Percentiles rank a stretch among this genome's conserved stretches.
Conservation (phyloP, 352 stramenopile species). For the Phytophthora sojae region DNA sequence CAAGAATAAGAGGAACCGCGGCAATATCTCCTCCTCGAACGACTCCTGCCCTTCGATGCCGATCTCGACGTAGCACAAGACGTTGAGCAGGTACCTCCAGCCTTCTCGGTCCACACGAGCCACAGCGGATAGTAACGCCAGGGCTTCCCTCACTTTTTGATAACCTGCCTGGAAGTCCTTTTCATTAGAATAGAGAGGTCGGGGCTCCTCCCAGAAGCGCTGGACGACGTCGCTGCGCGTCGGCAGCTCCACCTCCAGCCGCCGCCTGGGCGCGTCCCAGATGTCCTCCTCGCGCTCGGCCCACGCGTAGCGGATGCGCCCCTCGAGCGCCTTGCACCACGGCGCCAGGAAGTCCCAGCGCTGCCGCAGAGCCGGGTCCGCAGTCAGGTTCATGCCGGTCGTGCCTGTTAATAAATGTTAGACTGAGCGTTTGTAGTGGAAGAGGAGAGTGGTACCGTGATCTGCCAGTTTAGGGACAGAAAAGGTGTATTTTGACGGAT, state of each 20-base stretch:
- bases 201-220: not conserved
- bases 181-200: conserved; percentile 18
- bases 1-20: conserved; percentile 9
- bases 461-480: not conserved
- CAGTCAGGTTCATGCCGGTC: conserved; percentile 6
- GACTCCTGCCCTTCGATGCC: conserved; percentile 18
- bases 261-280: conserved; percentile 19
- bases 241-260: conserved; percentile 25
- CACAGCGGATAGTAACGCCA: conserved; percentile 42
- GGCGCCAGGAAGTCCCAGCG: conserved; percentile 33
- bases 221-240: conserved; percentile 8
- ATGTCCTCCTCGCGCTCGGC: conserved; percentile 20
- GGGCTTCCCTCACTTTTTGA: conserved; percentile 25
- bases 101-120: conserved; percentile 24
- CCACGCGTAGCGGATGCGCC: conserved; percentile 11
- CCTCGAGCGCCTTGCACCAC: conserved; percentile 24
- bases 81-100: conserved; percentile 39
- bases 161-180: conserved; percentile 10
- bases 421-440: not conserved
- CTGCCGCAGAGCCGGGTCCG: conserved; percentile 11
- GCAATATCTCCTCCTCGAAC: conserved; percentile 25
- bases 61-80: conserved; percentile 32
- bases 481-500: not conserved
- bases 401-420: not conserved
- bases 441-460: not conserved